Evolutionary conservation across 345 rosid genomes (phyloP).

Genomic region (Pseudoturritis turrita): DNA sequence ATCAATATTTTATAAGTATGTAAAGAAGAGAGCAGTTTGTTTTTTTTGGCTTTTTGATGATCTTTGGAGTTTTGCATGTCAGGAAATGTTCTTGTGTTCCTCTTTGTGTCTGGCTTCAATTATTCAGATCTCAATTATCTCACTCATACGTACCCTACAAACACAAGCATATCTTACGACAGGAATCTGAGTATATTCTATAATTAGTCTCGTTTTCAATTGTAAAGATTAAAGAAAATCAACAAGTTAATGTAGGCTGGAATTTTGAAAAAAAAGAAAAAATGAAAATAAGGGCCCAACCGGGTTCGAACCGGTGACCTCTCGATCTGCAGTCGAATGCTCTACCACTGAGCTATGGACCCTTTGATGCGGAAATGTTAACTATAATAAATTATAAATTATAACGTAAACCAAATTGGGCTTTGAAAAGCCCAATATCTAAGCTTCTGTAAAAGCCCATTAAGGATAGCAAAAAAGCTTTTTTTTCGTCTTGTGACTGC

Average conservation of each 20-base stretch:
- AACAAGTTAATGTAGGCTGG: too few species aligned
- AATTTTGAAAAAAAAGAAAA: background rate
- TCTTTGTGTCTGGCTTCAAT: background rate
- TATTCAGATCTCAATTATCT: background rate
- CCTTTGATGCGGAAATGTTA: background rate
- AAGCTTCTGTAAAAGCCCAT: background rate
- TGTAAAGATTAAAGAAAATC: too few species aligned
- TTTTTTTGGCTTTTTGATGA: background rate
- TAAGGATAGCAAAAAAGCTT: background rate
- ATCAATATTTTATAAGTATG: slow-evolving; percentile 4
- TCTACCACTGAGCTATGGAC: slow-evolving; percentile 92
- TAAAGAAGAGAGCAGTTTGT: slow-evolving; percentile 14
- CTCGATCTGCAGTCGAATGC: slow-evolving; percentile 82
- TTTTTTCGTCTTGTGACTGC: background rate
- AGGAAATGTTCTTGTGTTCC: background rate
- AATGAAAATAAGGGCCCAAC: slow-evolving; percentile 36
- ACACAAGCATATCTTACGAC: background rate
- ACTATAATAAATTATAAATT: accelerated
- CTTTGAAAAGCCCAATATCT: background rate
- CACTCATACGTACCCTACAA: background rate
- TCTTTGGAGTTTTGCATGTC: slow-evolving; percentile 7
- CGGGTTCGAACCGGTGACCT: slow-evolving; percentile 61
- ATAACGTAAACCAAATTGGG: background rate
- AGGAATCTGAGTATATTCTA: background rate
- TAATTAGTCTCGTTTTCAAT: background rate